These are phyloP conservation scores for Angophora floribunda DNA, from an alignment of 345 rosid species.

Conservation along the genomic window DNA sequence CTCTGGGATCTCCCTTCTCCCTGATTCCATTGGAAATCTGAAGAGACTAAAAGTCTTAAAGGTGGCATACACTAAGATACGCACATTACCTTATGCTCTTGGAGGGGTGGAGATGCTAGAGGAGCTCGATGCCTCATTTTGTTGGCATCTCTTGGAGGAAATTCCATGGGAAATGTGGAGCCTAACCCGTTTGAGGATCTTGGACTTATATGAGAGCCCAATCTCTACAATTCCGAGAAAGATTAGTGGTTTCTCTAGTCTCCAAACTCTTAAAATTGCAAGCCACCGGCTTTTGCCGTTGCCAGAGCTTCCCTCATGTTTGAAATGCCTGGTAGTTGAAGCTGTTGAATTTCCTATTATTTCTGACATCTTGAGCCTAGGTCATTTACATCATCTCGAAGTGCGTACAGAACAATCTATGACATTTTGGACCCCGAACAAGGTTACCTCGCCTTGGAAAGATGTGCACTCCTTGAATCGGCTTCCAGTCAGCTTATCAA, in stretches of 20 bases:
- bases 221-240: neutral
- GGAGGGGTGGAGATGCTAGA: neutral
- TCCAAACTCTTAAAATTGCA: neutral
- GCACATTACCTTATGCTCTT: neutral
- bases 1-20: neutral
- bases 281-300: neutral
- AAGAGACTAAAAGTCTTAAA: neutral
- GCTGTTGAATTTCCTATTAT: neutral
- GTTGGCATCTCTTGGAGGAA: neutral
- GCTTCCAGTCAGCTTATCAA: neutral
- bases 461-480: no score
- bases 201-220: neutral
- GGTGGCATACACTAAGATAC: neutral
- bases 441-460: no score
- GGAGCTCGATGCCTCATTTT: neutral
- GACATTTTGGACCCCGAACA: neutral
- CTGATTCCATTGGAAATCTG: neutral
- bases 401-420: accelerated
- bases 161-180: neutral
- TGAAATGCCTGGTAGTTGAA: neutral
- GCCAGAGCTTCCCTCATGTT: neutral
- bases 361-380: neutral
- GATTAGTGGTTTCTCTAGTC: neutral
- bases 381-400: neutral
- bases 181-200: neutral